Percentiles rank a stretch among this genome's conserved stretches.
phyloP scores from a whole-genome alignment of 1,284 basidiomycete genomes.

The Cryptococcus wingfieldii region DNA sequence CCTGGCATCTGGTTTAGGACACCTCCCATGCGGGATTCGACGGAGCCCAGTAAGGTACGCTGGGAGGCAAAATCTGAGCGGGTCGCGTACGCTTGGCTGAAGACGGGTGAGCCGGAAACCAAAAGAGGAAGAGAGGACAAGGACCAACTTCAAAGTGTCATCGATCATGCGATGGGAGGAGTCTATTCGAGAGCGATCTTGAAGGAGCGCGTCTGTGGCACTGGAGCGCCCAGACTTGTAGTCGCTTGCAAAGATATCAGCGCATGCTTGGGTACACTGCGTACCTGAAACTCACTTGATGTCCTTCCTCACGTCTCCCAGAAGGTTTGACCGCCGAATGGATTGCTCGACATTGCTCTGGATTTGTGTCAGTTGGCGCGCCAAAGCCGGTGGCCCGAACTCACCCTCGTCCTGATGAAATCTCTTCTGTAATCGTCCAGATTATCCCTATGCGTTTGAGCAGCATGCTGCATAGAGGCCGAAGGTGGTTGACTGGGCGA shows the following conservation, averaged over 20 bases:
- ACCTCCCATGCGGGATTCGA: conserved; percentile 75
- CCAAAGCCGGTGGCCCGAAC: conserved; percentile 6
- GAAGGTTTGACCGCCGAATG: conserved; percentile 76
- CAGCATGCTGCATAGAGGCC: conserved; percentile 77
- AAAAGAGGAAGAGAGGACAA: neutral
- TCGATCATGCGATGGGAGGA: conserved; percentile 93
- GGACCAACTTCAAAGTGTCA: conserved; percentile 74
- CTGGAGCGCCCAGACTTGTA: conserved; percentile 71
- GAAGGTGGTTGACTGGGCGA: conserved; percentile 71
- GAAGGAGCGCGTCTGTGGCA: conserved; percentile 78
- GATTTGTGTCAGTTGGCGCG: neutral
- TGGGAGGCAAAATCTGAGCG: conserved; percentile 91
- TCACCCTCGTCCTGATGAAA: conserved; percentile 73
- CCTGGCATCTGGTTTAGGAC: conserved; percentile 86
- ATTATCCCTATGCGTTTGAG: conserved; percentile 85
- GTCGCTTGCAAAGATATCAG: conserved; percentile 38
- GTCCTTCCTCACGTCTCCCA: conserved; percentile 89
- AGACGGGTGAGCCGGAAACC: neutral
- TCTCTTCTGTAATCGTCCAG: conserved; percentile 83
- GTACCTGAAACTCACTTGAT: conserved; percentile 65
- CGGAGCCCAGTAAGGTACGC: conserved; percentile 65
- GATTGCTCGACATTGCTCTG: conserved; percentile 71
- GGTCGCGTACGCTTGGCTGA: conserved; percentile 94
- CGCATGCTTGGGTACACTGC: conserved; percentile 1
- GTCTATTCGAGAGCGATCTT: conserved; percentile 84